phyloP scores from a whole-genome alignment of 2,329 filamentous ascomycete genomes.

The Fusarium mexicanum region DNA sequence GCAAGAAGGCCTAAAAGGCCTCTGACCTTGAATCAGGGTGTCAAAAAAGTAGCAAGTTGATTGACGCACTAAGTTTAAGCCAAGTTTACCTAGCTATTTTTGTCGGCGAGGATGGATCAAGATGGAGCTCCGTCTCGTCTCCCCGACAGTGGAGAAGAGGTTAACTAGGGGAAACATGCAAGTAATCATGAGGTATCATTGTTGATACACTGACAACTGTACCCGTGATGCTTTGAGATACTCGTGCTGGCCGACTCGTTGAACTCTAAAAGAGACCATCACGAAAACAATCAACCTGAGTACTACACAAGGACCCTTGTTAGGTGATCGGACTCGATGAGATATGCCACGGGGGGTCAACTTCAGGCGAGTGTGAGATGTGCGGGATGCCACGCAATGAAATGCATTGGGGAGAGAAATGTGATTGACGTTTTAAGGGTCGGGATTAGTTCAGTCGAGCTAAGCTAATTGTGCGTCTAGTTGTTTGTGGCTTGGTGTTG shows the following conservation, averaged over 20 bases:
- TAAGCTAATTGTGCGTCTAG: slow-evolving; percentile 1
- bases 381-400: slow-evolving; percentile 16
- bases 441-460: background rate
- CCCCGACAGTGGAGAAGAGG: background rate
- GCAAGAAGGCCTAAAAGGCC: background rate
- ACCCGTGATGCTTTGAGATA: background rate
- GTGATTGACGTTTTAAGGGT: slow-evolving; percentile 7
- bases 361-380: slow-evolving; percentile 21
- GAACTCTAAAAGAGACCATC: slow-evolving; percentile 10
- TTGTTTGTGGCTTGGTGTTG: background rate
- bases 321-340: slow-evolving; percentile 29
- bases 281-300: background rate
- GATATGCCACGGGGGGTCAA: slow-evolving; percentile 28
- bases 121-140: background rate
- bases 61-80: background rate
- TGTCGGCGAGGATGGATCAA: background rate
- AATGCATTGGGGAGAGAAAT: slow-evolving; percentile 3
- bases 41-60: background rate
- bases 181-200: slow-evolving; percentile 21
- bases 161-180: slow-evolving; percentile 8
- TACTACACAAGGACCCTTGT: slow-evolving; percentile 13
- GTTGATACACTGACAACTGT: slow-evolving; percentile 1
- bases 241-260: background rate
- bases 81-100: background rate
- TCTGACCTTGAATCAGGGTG: background rate